Base-by-base conservation (phyloP, 352 stramenopile species). In the Phytophthora pinifolia region DNA sequence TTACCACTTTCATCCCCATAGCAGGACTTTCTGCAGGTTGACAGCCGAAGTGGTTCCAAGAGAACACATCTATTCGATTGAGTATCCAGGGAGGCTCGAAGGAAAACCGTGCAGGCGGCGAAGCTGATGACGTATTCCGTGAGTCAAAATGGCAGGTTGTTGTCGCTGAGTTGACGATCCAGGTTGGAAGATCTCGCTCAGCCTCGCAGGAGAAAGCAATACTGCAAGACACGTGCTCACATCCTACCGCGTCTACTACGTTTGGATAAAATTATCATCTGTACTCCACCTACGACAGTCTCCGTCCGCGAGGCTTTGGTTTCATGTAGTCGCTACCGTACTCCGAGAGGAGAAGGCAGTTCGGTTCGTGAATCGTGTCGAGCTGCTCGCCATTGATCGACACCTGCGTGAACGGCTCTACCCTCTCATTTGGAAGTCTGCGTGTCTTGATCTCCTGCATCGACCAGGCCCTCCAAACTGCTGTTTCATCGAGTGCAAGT, bases 271-370 rank as follows among this genome's bases (percentile, higher is more conserved):
- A 4, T 14, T 36, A 5, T 34, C 13, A 25, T 49, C 25, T 30
- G n/a, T 50, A 38, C 20, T 25, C 27, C 30, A 9, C 13, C n/a
- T 9, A 30, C 10, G 39, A 13, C 27, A 48, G 18, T 39, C 51
- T 52, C 13, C 41, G 41, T 15, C 39, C 13, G 7, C 52, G 52
- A 18, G 52, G 52, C 42, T 59, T 45, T 1, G 67, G 67, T 3
- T 43, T 61, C 59, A 73, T 65, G 51, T 68, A 73, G 29, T 61
- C 46, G 9, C 44, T 17, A 20, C 67, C 67, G 27, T 76, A 76
- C 47, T 76, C 67, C 6, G 41, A 33, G 32, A 30, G 15, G 2
- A 76, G 41, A 14, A 76, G 65, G 25, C 62, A 64, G 31, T 53
- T 29, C 15, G 63, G 62, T 29, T 76, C 67, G 9, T 48, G 49